phyloP scores from a whole-genome alignment of 116 monocot species.

The Cymodocea nodosa region DNA sequence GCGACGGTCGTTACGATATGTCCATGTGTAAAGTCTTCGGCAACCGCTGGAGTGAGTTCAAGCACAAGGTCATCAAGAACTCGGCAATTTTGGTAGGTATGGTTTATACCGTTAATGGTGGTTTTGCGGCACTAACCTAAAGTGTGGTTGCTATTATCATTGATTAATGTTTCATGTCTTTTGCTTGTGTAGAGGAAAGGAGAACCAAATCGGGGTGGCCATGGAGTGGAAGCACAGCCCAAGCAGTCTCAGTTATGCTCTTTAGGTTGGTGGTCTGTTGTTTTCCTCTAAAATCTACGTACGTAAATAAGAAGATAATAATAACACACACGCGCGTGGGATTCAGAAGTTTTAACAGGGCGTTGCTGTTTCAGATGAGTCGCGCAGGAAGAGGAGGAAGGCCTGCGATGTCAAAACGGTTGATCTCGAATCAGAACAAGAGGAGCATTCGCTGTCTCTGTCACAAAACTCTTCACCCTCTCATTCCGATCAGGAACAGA shows the following conservation, averaged over 20 bases:
- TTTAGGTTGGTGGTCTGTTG: neutral
- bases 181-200: conserved; percentile 3
- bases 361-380: conserved; percentile 1
- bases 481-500: conserved; percentile 86
- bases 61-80: conserved; percentile 34
- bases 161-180: too few species aligned
- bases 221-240: conserved; percentile 22
- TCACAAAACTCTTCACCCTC: conserved; percentile 85
- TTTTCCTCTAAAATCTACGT: too few species aligned
- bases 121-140: neutral
- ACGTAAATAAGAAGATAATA: too few species aligned
- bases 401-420: conserved; percentile 18
- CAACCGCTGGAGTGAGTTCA: conserved; percentile 65
- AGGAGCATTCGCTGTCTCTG: conserved; percentile 80
- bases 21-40: conserved; percentile 79
- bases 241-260: neutral
- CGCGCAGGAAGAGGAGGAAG: conserved; percentile 33
- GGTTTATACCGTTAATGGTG: neutral
- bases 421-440: conserved; percentile 57
- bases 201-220: conserved; percentile 16
- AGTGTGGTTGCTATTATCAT: neutral
- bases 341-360: neutral
- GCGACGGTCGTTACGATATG: conserved; percentile 64
- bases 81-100: conserved; percentile 27
- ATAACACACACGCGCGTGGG: too few species aligned